These are phyloP conservation scores for Coccinonectria pachysandricola DNA, from an alignment of 2,329 filamentous ascomycete species.

Conservation along the genomic window DNA sequence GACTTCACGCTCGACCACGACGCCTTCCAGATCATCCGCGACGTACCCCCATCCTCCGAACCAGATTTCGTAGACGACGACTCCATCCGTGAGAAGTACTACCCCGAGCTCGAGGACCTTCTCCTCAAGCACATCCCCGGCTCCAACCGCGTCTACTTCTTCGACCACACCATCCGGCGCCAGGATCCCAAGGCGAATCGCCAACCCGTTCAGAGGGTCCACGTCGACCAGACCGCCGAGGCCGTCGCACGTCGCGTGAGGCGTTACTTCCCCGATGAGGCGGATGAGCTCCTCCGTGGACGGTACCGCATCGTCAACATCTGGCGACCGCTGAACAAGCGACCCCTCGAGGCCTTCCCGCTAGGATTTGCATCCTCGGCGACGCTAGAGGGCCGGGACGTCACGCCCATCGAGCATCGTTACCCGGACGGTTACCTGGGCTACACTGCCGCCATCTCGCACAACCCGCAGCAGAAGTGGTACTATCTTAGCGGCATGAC, in stretches of 20 bases:
- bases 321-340: conserved; percentile 57
- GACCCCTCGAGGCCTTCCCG: conserved; percentile 55
- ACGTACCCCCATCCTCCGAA: conserved; percentile 40
- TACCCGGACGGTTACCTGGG: conserved; percentile 56
- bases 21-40: conserved; percentile 59
- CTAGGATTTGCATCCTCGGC: conserved; percentile 59
- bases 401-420: conserved; percentile 63
- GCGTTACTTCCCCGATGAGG: conserved; percentile 57
- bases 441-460: conserved; percentile 60
- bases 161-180: conserved; percentile 83
- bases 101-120: conserved; percentile 70
- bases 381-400: conserved; percentile 49
- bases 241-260: conserved; percentile 59
- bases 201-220: conserved; percentile 59
- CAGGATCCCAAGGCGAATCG: conserved; percentile 47
- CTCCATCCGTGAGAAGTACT: conserved; percentile 63
- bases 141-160: conserved; percentile 57
- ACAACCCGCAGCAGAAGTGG: conserved; percentile 57
- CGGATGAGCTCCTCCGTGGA: conserved; percentile 51
- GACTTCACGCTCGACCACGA: conserved; percentile 60
- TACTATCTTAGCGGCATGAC: conserved; percentile 73
- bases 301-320: conserved; percentile 82
- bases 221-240: conserved; percentile 71
- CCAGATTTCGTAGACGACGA: conserved; percentile 56
- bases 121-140: conserved; percentile 59